phyloP scores from a whole-genome alignment of 306 rosid species.

The Calophaca sinica region DNA sequence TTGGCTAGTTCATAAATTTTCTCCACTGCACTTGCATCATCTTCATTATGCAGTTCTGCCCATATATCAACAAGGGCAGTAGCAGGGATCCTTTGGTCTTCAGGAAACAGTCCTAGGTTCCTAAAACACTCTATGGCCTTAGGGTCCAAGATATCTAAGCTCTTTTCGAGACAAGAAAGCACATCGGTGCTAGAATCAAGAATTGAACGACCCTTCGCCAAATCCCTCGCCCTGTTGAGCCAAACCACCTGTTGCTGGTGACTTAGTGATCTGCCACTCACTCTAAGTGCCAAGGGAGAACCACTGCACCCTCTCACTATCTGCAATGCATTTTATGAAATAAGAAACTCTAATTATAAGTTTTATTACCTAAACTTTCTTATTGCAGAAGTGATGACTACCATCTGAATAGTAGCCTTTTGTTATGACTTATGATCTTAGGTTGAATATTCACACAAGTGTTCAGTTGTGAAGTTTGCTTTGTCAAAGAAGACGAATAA shows the following conservation, averaged over 20 bases:
- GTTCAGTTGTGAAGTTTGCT: no score
- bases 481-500: no score
- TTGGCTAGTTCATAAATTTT: constrained; percentile 47
- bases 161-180: constrained; percentile 55
- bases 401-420: no score
- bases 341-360: neutral
- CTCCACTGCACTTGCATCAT: constrained; percentile 48
- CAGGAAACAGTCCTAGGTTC: constrained; percentile 77
- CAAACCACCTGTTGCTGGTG: constrained; percentile 42
- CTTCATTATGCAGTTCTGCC: constrained; percentile 56
- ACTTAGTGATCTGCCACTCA: constrained; percentile 54
- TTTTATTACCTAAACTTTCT: neutral
- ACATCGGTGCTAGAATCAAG: constrained; percentile 40
- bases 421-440: no score
- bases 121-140: constrained; percentile 57
- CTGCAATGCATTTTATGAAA: constrained; percentile 49
- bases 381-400: no score
- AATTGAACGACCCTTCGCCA: constrained; percentile 47
- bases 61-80: constrained; percentile 69
- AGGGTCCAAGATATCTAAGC: constrained; percentile 51
- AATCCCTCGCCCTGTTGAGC: constrained; percentile 41
- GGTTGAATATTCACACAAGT: no score
- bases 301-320: constrained; percentile 59
- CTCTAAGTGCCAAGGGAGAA: constrained; percentile 64
- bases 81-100: constrained; percentile 69